These are phyloP conservation scores for Penicillium digitatum DNA, from an alignment of 2,329 filamentous ascomycete genomes.

Conservation along the genomic window DNA sequence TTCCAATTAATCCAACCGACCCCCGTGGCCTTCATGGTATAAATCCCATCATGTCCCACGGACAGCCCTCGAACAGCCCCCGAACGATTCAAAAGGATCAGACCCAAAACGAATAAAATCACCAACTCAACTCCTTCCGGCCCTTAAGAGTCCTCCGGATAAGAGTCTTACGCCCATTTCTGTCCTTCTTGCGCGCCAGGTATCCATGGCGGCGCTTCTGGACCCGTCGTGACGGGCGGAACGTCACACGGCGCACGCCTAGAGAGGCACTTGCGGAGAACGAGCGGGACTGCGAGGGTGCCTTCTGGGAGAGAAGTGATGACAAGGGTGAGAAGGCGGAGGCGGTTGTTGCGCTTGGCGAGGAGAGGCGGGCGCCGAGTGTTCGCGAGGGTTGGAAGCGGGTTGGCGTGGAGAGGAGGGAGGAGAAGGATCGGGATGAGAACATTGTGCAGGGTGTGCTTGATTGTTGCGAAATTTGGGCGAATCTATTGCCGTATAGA, in stretches of 20 bases:
- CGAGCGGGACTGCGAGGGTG: slow-evolving; percentile 31
- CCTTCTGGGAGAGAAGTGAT: slow-evolving; percentile 24
- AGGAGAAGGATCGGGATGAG: slow-evolving; percentile 39
- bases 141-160: slow-evolving; percentile 54
- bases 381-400: slow-evolving; percentile 26
- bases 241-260: slow-evolving; percentile 51
- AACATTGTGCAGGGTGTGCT: slow-evolving; percentile 31
- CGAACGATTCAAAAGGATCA: background rate
- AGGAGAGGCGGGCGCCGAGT: slow-evolving; percentile 22
- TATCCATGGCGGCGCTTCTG: slow-evolving; percentile 62
- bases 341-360: slow-evolving; percentile 13
- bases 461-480: slow-evolving; percentile 17
- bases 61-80: background rate
- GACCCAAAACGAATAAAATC: slow-evolving; percentile 6
- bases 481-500: slow-evolving; percentile 7
- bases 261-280: slow-evolving; percentile 46
- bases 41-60: background rate
- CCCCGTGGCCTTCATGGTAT: background rate
- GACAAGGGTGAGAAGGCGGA: slow-evolving; percentile 15
- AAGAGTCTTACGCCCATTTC: slow-evolving; percentile 53
- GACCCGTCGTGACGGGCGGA: slow-evolving; percentile 56
- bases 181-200: slow-evolving; percentile 50
- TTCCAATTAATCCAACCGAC: background rate
- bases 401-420: slow-evolving; percentile 33
- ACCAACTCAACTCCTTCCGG: slow-evolving; percentile 53